Base-by-base conservation (phyloP, 805 yeast genomes). In the Starmerella apis region DNA sequence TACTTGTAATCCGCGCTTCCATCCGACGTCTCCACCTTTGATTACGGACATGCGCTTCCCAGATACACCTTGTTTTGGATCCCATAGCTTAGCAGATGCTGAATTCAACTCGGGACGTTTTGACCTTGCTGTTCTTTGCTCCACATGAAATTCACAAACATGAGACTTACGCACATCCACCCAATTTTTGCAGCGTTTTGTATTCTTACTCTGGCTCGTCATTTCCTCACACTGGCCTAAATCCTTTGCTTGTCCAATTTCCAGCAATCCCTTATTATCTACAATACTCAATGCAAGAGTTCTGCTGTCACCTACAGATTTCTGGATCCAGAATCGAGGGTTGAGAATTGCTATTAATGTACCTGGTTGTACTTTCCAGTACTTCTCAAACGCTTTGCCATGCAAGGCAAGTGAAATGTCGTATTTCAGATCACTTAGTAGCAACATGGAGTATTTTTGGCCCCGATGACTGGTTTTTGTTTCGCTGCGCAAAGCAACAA, bases 281-380 rank as follows among this genome's bases (percentile, higher is more conserved):
- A 76, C 75, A 2, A 87, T 63, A 3, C 74, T 68, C 19, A 87
- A 62, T 22, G 75, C 78, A 82, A 11, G 71, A 50, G 42, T 43
- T 54, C 62, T 19, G 31, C 51, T 54, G 30, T 47, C 48, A n/a
- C 48, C 45, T 33, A 43, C 51, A 11, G 48, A 25, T 28, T 51
- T 52, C 31, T 51, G 57, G 2, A 54, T 53, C 48, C 59, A 76
- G 6, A 86, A 68, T 1, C 67, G 68, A 0, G 98, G 96, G 60
- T 88, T 90, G 47, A 88, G 64, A 1, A 90, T 61, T 0, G 82
- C 83, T 10, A 88, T 65, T 0, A 88, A 65, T 52, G 83, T 86
- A 0, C 97, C 96, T 1, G 78, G 71, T 47, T 78, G 69, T 2
- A 87, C 59, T 55, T 83, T 86, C 79, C 85, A 85, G 63, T 78